Conservation (phyloP, 139 green algal genomes). For the Deuterostichococcus epilithicus region DNA sequence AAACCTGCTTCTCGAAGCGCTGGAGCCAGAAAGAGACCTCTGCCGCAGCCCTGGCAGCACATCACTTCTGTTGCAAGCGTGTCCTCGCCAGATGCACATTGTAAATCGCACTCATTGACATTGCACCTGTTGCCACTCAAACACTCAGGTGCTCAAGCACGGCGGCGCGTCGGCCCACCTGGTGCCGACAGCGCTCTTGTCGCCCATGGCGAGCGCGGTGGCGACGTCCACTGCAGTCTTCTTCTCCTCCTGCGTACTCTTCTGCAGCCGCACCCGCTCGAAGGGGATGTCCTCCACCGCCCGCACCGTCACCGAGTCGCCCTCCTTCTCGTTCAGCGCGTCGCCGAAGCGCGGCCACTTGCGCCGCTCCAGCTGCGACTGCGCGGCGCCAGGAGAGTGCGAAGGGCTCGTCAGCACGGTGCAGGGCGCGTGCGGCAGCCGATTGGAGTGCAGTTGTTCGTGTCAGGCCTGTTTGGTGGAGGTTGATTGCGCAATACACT, state of each 20-base stretch:
- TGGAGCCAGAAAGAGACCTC: no score
- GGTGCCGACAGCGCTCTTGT: constrained; percentile 50
- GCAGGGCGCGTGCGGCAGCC: neutral
- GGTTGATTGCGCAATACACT: no score
- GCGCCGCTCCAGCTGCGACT: constrained; percentile 46
- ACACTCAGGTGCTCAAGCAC: constrained; percentile 11
- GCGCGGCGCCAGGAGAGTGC: neutral
- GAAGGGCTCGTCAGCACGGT: no score
- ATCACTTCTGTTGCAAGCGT: no score
- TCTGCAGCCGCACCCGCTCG: constrained; percentile 70
- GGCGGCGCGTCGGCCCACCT: constrained; percentile 15
- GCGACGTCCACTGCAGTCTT: constrained; percentile 70
- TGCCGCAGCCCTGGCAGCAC: no score
- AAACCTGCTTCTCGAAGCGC: no score
- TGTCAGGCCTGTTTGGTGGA: no score
- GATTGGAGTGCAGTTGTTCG: no score
- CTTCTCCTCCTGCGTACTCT: constrained; percentile 86
- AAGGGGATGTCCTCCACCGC: constrained; percentile 91
- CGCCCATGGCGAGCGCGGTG: constrained; percentile 49
- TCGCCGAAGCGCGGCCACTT: constrained; percentile 87
- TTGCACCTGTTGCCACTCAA: no score
- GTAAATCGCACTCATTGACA: no score
- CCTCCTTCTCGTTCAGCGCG: constrained; percentile 49
- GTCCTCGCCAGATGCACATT: no score
- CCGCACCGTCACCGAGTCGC: constrained; percentile 63